A percentile compares a stretch with the other conserved stretches of the same genome.
Evolutionary conservation across 345 rosid genomes (phyloP).

Genomic region (Linum usitatissimum): DNA sequence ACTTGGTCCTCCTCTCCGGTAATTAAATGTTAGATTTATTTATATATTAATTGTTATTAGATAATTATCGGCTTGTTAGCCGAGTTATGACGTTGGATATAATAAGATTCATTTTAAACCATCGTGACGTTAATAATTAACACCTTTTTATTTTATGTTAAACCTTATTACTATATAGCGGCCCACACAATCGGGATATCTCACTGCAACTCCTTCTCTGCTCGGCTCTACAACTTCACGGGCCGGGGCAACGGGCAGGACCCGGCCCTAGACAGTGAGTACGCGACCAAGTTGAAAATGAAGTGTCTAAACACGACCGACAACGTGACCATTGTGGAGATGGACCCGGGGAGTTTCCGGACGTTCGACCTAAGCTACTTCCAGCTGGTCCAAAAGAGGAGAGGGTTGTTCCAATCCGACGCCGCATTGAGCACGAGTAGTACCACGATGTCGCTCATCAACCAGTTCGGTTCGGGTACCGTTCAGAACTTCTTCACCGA

Average conservation of each 20-base stretch:
- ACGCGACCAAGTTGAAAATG: slow-evolving; percentile 30
- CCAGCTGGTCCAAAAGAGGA: slow-evolving; percentile 29
- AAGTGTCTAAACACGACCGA: slow-evolving; percentile 34
- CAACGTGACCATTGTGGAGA: slow-evolving; percentile 20
- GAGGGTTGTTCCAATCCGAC: slow-evolving; percentile 51
- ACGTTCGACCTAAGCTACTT: slow-evolving; percentile 42
- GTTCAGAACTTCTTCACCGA: slow-evolving; percentile 37
- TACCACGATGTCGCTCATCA: slow-evolving; percentile 32
- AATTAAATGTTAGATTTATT: not conserved
- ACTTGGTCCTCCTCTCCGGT: slow-evolving; percentile 55
- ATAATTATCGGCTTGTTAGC: no score
- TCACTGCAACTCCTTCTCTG: slow-evolving; percentile 21
- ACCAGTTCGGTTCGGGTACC: slow-evolving; percentile 44
- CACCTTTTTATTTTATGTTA: no score
- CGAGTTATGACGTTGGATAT: no score
- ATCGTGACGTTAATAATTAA: no score
- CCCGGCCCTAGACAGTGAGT: slow-evolving; percentile 42
- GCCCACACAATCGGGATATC: slow-evolving; percentile 59
- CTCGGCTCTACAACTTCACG: slow-evolving; percentile 45
- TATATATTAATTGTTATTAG: not conserved
- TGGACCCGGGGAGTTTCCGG: slow-evolving; percentile 60
- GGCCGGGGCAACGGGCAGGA: slow-evolving; percentile 46
- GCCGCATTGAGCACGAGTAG: slow-evolving; percentile 49
- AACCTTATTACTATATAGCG: slow-evolving; percentile 15
- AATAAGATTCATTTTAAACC: not conserved